Conservation (phyloP, 75 land plant genomes). For the Picea sitchensis region DNA sequence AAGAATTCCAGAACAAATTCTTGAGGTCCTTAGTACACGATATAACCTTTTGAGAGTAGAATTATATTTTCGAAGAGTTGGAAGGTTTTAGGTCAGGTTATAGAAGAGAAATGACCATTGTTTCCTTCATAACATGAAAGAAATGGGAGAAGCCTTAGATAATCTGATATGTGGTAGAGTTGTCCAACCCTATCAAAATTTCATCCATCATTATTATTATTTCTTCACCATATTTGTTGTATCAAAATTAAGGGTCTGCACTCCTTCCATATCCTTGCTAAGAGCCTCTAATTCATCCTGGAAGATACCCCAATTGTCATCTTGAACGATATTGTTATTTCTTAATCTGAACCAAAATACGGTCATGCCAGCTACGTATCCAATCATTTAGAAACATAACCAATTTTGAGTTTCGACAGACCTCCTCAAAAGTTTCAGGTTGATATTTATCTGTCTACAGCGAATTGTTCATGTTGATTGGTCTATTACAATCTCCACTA, state of each 20-base stretch:
- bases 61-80: too few relatives aligned
- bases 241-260: too few relatives aligned
- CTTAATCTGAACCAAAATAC: conserved; percentile 15
- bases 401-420: conserved; percentile 78
- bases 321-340: conserved; percentile 10
- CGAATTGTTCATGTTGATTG: conserved; percentile 12
- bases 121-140: too few relatives aligned
- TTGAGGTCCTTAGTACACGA: too few relatives aligned
- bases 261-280: conserved; percentile 22
- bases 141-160: too few relatives aligned
- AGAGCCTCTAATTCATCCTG: conserved; percentile 39
- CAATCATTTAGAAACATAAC: conserved; percentile 69
- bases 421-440: conserved; percentile 71
- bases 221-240: neutral
- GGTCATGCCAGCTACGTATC: conserved; percentile 65
- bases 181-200: too few relatives aligned
- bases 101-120: too few relatives aligned
- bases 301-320: conserved; percentile 26
- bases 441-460: conserved; percentile 82
- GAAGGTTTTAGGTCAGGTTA: too few relatives aligned
- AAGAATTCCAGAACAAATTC: too few relatives aligned
- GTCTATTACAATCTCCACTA: neutral
- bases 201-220: too few relatives aligned
- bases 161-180: too few relatives aligned
- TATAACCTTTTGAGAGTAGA: too few relatives aligned